Conservation (phyloP, 2,329 filamentous ascomycete genomes). For the Coleophoma eucalyptorum region DNA sequence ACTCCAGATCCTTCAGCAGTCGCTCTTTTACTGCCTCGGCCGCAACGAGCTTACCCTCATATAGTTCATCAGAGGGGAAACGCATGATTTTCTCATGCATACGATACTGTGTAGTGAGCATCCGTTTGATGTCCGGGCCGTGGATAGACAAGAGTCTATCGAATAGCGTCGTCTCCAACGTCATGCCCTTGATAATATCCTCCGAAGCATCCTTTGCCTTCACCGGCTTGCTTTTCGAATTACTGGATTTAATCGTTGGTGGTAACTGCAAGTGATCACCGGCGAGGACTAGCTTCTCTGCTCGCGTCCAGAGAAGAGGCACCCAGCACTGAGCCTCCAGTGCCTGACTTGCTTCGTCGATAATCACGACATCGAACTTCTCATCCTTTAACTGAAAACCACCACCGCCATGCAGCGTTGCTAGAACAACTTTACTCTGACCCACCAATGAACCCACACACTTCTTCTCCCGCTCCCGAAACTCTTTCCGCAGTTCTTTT, state of each 20-base stretch:
- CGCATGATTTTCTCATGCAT: slow-evolving; percentile 97
- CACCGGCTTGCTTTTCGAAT: slow-evolving; percentile 37
- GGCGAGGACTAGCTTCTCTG: slow-evolving; percentile 82
- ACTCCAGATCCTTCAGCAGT: slow-evolving; percentile 73
- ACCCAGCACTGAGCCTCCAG: slow-evolving; percentile 98
- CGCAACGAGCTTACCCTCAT: slow-evolving; percentile 77
- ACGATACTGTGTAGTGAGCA: slow-evolving; percentile 95
- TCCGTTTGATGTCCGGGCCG: slow-evolving; percentile 79
- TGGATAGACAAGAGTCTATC: slow-evolving; percentile 82
- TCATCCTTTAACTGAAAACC: slow-evolving; percentile 77
- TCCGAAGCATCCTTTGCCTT: slow-evolving; percentile 28
- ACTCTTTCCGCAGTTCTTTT: slow-evolving; percentile 83
- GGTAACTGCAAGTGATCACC: slow-evolving; percentile 94
- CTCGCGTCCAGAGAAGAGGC: slow-evolving; percentile 61
- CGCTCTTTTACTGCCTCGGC: slow-evolving; percentile 74
- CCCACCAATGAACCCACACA: slow-evolving; percentile 75
- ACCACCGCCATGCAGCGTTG: slow-evolving; percentile 89
- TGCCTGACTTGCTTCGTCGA: slow-evolving; percentile 95
- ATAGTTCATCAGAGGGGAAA: slow-evolving; percentile 86
- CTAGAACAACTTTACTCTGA: slow-evolving; percentile 81
- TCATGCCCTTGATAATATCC: slow-evolving; percentile 47
- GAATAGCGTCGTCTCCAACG: slow-evolving; percentile 87
- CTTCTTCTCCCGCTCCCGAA: slow-evolving; percentile 74
- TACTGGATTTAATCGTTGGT: slow-evolving; percentile 85
- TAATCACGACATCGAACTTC: slow-evolving; percentile 87